phyloP scores from a whole-genome alignment of 2,329 filamentous ascomycete genomes.

The Elsinoe ampelina region DNA sequence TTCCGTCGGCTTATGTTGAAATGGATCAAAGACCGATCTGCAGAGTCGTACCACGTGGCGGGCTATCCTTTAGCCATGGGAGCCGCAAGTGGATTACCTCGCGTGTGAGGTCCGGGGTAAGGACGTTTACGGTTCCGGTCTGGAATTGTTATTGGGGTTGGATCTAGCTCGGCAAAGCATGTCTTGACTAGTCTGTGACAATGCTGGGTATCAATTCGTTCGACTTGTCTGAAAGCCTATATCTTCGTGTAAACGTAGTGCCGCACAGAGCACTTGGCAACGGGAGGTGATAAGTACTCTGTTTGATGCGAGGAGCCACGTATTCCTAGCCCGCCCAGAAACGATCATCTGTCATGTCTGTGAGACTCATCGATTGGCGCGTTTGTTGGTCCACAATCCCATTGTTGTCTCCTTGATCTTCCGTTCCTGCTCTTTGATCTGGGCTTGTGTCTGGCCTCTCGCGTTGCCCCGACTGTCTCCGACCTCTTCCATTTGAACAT shows the following conservation, averaged over 20 bases:
- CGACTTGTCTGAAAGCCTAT: background rate
- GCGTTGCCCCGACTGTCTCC: conserved; percentile 48
- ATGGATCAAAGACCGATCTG: background rate
- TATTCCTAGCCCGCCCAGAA: too few relatives aligned
- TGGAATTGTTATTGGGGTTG: background rate
- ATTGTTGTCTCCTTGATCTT: conserved; percentile 50
- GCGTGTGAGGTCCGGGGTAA: too few relatives aligned
- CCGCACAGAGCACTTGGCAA: background rate
- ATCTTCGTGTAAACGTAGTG: background rate
- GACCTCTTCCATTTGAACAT: conserved; percentile 38
- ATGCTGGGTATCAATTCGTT: background rate
- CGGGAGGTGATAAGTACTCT: background rate
- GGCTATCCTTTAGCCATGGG: background rate
- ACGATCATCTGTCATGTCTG: background rate
- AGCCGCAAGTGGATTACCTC: background rate
- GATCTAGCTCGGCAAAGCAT: background rate
- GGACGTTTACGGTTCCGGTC: too few relatives aligned
- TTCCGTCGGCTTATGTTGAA: too few relatives aligned
- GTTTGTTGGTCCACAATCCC: conserved; percentile 43
- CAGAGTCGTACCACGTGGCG: background rate
- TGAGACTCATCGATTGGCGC: background rate
- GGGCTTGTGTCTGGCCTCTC: conserved; percentile 42
- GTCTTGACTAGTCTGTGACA: background rate
- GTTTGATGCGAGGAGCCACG: too few relatives aligned
- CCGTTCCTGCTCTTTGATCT: conserved; percentile 27